Evolutionary conservation across 306 rosid species (phyloP).

Genomic region (Sicyos edulis): DNA sequence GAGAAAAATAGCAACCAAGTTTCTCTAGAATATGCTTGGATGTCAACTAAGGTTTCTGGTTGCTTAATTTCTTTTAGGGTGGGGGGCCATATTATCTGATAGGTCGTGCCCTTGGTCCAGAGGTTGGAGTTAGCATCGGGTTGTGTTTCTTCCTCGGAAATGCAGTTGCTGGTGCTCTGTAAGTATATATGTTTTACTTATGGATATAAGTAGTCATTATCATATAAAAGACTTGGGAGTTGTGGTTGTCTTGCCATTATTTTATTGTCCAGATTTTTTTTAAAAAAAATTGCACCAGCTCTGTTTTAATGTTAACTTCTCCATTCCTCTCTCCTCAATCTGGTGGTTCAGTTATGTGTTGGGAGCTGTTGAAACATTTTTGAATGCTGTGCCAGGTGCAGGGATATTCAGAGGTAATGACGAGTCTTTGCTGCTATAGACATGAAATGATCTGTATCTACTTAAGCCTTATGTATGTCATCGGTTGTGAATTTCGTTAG

Average conservation of each 20-base stretch:
- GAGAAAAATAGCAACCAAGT: not conserved
- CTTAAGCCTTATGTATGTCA: too few species aligned
- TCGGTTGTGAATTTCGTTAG: too few species aligned
- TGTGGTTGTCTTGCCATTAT: not conserved
- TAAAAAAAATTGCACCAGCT: not conserved
- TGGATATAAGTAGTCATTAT: not conserved
- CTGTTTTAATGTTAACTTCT: constrained; percentile 19
- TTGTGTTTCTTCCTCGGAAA: constrained; percentile 96
- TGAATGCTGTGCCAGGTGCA: constrained; percentile 92
- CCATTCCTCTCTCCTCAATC: not conserved
- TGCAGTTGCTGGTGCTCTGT: constrained; percentile 99
- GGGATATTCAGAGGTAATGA: constrained; percentile 83
- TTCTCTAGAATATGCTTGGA: not conserved
- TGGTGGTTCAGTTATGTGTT: constrained; percentile 71
- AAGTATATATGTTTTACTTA: constrained; percentile 37
- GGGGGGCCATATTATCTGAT: constrained; percentile 99
- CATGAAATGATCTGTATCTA: too few species aligned
- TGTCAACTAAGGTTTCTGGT: not conserved
- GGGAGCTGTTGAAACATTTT: constrained; percentile 99
- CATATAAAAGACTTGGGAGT: not conserved
- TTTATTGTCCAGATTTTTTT: not conserved
- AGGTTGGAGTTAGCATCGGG: constrained; percentile 99
- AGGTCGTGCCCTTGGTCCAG: constrained; percentile 99
- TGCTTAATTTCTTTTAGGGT: constrained; percentile 53
- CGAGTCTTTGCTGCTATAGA: not conserved